A percentile compares a stretch with the other conserved stretches of the same genome.
phyloP scores from a whole-genome alignment of 768 basidiomycete genomes.

The Rhizopogon salebrosus region DNA sequence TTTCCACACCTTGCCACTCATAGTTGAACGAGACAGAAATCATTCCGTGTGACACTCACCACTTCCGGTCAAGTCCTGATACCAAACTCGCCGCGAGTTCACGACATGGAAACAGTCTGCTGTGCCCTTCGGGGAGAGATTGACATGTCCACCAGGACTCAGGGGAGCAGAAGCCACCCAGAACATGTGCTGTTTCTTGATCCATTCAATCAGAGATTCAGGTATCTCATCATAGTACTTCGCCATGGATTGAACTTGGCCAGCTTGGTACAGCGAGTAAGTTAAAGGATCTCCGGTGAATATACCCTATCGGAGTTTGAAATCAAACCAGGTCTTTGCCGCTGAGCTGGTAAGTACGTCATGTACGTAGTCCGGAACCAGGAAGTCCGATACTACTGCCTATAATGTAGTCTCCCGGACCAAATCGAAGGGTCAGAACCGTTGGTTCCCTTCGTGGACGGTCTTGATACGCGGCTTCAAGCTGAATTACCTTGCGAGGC shows the following conservation, averaged over 20 bases:
- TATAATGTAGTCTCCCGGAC: too few species aligned
- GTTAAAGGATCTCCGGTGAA: too few species aligned
- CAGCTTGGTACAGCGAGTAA: too few species aligned
- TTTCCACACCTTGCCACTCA: conserved; percentile 43
- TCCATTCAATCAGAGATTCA: conserved; percentile 47
- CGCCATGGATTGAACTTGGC: conserved; percentile 36
- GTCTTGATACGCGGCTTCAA: too few species aligned
- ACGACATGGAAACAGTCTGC: conserved; percentile 58
- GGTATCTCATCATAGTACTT: conserved; percentile 56
- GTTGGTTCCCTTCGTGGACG: too few species aligned
- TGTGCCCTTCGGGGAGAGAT: conserved; percentile 65
- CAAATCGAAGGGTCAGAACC: too few species aligned
- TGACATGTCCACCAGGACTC: conserved; percentile 50
- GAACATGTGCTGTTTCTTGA: conserved; percentile 60
- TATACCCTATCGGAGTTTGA: too few species aligned
- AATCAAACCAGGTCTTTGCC: too few species aligned
- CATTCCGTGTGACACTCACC: conserved; percentile 30
- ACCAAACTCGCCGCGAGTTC: conserved; percentile 56
- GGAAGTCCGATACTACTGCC: too few species aligned
- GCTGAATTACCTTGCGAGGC: too few species aligned
- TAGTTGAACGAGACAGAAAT: background rate
- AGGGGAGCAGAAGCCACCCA: conserved; percentile 71
- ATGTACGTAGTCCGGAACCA: too few species aligned
- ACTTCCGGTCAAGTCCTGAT: conserved; percentile 67
- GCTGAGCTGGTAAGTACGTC: too few species aligned